Conservation (phyloP, 1,284 basidiomycete genomes). For the Pisolithus thermaeus region DNA sequence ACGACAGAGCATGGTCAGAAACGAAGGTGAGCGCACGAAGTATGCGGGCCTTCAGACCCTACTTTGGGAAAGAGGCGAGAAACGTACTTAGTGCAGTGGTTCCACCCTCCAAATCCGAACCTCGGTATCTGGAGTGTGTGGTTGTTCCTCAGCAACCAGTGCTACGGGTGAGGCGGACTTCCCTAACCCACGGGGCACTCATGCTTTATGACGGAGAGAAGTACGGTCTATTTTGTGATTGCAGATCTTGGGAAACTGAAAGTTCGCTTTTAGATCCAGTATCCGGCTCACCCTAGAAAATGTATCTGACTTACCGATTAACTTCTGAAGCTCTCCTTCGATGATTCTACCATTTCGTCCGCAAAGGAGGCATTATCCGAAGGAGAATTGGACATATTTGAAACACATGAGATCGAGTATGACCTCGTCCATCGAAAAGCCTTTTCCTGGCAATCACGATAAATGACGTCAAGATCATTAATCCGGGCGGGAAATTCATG, state of each 20-base stretch:
- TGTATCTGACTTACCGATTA: constrained; percentile 72
- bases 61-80: constrained; percentile 44
- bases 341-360: constrained; percentile 80
- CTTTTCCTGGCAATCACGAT: constrained; percentile 68
- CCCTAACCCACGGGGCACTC: constrained; percentile 83
- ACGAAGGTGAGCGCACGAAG: constrained; percentile 65
- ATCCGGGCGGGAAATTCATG: constrained; percentile 65
- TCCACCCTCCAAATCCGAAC: constrained; percentile 27
- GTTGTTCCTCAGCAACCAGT: constrained; percentile 86
- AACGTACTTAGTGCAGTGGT: constrained; percentile 27
- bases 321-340: constrained; percentile 84
- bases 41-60: constrained; percentile 64
- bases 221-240: constrained; percentile 37
- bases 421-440: constrained; percentile 75
- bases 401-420: constrained; percentile 89
- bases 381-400: constrained; percentile 74
- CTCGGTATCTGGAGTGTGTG: constrained; percentile 63
- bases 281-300: constrained; percentile 88
- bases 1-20: constrained; percentile 52
- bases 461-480: constrained; percentile 51
- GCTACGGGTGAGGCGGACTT: constrained; percentile 80
- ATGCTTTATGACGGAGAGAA: constrained; percentile 94
- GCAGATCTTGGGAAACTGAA: constrained; percentile 5
- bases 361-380: constrained; percentile 75
- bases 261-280: constrained; percentile 48